Percentiles rank a stretch among this genome's conserved stretches.
Conservation (phyloP, 192 early-diverging fungal species). For the Coemansia sp. region DNA sequence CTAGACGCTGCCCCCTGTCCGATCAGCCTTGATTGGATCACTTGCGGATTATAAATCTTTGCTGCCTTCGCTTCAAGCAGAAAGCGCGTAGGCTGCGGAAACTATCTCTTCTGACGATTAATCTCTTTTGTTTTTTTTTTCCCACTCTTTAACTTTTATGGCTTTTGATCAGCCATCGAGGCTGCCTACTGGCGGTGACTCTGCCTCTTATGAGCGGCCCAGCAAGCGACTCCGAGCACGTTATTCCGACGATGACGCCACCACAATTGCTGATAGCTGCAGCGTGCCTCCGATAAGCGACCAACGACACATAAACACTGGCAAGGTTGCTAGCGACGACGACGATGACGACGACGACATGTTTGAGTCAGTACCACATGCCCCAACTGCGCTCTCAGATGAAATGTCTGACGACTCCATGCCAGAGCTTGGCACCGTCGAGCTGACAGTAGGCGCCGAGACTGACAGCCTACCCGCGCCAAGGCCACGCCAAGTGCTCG, state of each 20-base stretch:
- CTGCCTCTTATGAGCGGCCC: not conserved
- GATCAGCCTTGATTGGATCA: not conserved
- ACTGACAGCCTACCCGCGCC: not conserved
- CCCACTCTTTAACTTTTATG: not conserved
- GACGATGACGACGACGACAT: conserved; percentile 26
- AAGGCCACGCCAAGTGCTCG: conserved; percentile 11
- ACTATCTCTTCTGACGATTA: not conserved
- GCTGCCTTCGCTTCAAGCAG: not conserved
- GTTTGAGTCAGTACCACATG: conserved; percentile 18
- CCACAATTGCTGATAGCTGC: not conserved
- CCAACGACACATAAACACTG: not conserved
- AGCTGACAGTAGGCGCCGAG: conserved; percentile 32
- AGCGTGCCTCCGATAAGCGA: not conserved
- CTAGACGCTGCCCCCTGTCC: not conserved
- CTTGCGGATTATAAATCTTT: not conserved
- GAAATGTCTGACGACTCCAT: conserved; percentile 20
- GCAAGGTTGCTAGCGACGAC: not conserved
- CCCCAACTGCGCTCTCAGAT: not conserved
- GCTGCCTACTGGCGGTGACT: not conserved
- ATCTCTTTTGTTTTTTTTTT: not conserved
- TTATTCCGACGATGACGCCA: not conserved
- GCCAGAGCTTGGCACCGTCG: conserved; percentile 47
- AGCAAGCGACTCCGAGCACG: not conserved
- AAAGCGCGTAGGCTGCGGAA: not conserved
- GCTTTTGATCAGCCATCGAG: not conserved